phyloP scores from a whole-genome alignment of 2,329 filamentous ascomycete species.

The Xylariales sp. region DNA sequence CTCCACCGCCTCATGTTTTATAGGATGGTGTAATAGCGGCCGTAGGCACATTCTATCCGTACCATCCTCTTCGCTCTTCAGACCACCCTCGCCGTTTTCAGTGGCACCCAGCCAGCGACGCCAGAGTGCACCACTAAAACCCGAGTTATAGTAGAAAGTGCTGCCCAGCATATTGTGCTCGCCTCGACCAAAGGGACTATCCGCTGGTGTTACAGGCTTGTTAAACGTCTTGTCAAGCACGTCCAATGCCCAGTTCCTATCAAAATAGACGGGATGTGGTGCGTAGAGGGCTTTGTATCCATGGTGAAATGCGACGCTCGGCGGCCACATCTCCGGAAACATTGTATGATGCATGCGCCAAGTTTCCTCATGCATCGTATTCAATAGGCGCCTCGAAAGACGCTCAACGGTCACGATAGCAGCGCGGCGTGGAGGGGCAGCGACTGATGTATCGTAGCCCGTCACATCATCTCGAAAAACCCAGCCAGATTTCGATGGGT shows the following conservation, averaged over 20 bases:
- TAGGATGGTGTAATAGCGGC: conserved; percentile 72
- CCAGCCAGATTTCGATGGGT: conserved; percentile 67
- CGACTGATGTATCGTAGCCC: conserved; percentile 61
- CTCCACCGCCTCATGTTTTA: conserved; percentile 60
- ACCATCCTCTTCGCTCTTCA: conserved; percentile 50
- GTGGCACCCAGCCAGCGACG: conserved; percentile 65
- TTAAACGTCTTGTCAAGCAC: conserved; percentile 74
- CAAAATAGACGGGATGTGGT: conserved; percentile 74
- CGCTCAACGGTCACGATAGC: conserved; percentile 68
- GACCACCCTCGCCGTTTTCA: conserved; percentile 47
- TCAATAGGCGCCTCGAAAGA: conserved; percentile 62
- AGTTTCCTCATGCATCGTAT: conserved; percentile 69
- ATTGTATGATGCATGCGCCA: conserved; percentile 62
- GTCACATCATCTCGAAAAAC: conserved; percentile 67
- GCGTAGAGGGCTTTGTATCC: conserved; percentile 92
- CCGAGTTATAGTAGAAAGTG: conserved; percentile 74
- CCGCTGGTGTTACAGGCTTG: conserved; percentile 62
- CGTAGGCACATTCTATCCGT: conserved; percentile 71
- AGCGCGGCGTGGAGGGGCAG: conserved; percentile 67
- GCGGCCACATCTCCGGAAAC: conserved; percentile 73
- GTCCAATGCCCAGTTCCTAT: conserved; percentile 68
- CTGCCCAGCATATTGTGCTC: conserved; percentile 75
- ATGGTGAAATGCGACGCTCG: conserved; percentile 66
- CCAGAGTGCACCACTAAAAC: conserved; percentile 71
- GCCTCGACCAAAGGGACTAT: conserved; percentile 67